These are phyloP conservation scores for Cetradonia linearis DNA, from an alignment of 495 filamentous ascomycete genomes.

Conservation along the genomic window DNA sequence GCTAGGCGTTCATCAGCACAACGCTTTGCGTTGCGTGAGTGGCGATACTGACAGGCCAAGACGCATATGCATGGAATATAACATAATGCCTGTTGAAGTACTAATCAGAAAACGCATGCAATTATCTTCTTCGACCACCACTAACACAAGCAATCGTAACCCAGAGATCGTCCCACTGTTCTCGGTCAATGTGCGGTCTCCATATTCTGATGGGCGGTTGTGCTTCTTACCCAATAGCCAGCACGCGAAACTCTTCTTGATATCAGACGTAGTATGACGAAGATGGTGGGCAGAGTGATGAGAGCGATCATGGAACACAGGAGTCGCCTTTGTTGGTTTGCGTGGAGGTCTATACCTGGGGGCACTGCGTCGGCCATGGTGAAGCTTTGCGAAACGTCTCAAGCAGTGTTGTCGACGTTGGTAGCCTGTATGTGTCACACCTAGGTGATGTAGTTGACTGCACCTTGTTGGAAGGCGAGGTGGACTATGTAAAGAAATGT, in stretches of 20 bases:
- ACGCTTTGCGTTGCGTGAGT: too few relatives aligned
- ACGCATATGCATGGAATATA: constrained; percentile 17
- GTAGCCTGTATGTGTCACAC: not conserved
- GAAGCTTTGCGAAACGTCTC: not conserved
- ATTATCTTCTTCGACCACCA: not conserved
- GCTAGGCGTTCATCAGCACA: constrained; percentile 4
- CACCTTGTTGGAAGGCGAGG: not conserved
- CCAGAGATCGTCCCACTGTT: constrained; percentile 20
- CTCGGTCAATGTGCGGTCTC: not conserved
- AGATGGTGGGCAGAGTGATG: constrained; percentile 21
- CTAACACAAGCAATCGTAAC: constrained; percentile 17
- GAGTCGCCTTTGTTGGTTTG: constrained; percentile 17
- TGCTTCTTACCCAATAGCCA: constrained; percentile 20
- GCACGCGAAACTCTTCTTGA: constrained; percentile 18
- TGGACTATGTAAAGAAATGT: not conserved
- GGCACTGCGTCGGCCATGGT: constrained; percentile 10
- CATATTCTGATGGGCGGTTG: not conserved
- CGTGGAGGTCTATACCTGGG: constrained; percentile 16
- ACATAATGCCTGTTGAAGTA: not conserved
- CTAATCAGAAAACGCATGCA: not conserved
- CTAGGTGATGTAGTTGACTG: not conserved
- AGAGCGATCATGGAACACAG: constrained; percentile 14
- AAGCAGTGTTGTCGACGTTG: not conserved
- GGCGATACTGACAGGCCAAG: constrained; percentile 2
- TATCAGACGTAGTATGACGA: constrained; percentile 15